Evolutionary conservation across 257 asterid species (phyloP), one percentile per base, ranked within the genome.

Genomic region (Ophiorrhiza pumila): DNA sequence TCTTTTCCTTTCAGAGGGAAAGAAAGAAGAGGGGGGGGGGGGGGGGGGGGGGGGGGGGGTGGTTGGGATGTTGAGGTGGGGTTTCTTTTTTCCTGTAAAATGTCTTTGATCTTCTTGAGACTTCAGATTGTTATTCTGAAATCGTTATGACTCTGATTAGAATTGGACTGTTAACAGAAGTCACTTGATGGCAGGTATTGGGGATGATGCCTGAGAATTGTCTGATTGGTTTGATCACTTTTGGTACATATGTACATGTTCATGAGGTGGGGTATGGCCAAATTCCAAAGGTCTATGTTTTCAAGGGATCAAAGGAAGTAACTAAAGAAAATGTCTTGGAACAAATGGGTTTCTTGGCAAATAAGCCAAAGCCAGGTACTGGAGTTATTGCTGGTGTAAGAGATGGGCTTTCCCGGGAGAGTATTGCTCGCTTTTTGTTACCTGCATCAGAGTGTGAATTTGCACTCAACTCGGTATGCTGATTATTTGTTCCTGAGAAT

Each of bases 381-480:
- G 99, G 99, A 75, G 97, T 92, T 79, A 85, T 95, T 74, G 99
- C 96, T n/a, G 99, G 98, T 76, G 89, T 82, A 37, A 90, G 92
- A 75, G 99, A 95, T 69, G 98, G 98, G 70, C 83, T 95, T 71
- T 87, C 99, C 14, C 95, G 80, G 71, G 98, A 95, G 83, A 95
- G 98, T 80, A 85, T 95, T 83, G 72, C 93, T n/a, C 88, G 98
- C 85, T 90, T 95, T 78, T 79, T 95, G 87, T 77, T 91, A 81
- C 98, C 98, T 78, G 97, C 97, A n/a, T 90, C 98, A 22, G 97
- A 90, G 74, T 94, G 99, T 80, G 97, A 91, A 88, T 94, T 94
- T 86, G 88, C 87, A 62, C 95, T 95, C 41, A 90, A 90, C 76
- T 80, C 96, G 90, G 96, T 94, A 91, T 68, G 87, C 71, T 70